phyloP scores from a whole-genome alignment of 495 filamentous ascomycete genomes.

The Penicillium crystallinum region DNA sequence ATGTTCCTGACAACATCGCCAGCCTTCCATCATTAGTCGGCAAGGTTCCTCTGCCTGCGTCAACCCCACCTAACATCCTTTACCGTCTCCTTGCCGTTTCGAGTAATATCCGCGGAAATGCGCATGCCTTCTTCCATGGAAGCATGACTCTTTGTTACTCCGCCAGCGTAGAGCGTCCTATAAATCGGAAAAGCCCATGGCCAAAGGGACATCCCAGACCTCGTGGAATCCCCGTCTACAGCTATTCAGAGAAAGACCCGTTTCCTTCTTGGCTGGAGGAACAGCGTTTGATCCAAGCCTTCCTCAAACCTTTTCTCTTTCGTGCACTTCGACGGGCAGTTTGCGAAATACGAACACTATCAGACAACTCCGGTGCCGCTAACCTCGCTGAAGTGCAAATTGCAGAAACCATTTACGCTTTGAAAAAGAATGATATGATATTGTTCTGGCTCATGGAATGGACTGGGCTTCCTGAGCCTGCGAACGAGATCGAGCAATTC shows the following conservation, averaged over 20 bases:
- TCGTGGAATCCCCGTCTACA: not conserved
- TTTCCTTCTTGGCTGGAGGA: not conserved
- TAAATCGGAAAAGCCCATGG: not conserved
- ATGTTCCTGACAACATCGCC: no score
- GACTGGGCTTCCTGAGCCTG: no score
- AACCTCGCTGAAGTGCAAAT: no score
- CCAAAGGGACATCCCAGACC: not conserved
- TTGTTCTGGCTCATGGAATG: no score
- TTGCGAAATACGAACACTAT: no score
- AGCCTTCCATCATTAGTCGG: no score
- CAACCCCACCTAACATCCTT: not conserved
- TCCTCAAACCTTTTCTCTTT: not conserved
- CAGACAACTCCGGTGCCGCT: no score
- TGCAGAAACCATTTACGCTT: no score
- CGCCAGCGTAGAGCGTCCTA: rapidly evolving
- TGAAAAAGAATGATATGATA: no score
- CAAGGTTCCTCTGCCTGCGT: not conserved
- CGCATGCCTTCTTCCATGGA: not conserved
- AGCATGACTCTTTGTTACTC: not conserved
- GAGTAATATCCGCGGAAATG: not conserved
- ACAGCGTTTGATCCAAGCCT: not conserved
- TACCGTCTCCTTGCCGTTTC: not conserved
- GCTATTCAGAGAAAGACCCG: not conserved
- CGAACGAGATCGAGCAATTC: not conserved
- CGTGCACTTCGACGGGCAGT: not conserved